Percentiles rank a stretch among this genome's conserved stretches.
phyloP scores from a whole-genome alignment of 257 asterid genomes.

The Solanum lycopersicoides region DNA sequence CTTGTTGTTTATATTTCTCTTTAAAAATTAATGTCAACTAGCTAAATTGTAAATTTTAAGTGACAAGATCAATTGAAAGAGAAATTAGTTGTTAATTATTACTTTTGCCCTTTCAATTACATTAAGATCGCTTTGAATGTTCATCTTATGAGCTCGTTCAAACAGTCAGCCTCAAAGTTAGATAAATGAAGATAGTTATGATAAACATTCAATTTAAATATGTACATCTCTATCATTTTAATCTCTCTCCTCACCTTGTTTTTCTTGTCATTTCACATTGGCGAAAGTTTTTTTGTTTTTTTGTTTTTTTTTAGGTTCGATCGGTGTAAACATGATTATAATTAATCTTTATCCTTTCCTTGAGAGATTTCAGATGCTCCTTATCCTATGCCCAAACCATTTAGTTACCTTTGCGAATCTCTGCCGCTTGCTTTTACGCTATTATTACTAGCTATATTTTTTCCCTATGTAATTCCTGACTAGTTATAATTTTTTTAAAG shows the following conservation, averaged over 20 bases:
- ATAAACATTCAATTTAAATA: background rate
- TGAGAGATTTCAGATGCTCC: background rate
- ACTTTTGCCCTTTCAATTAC: background rate
- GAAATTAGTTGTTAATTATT: background rate
- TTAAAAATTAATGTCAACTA: background rate
- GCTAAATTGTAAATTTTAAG: background rate
- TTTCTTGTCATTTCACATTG: background rate
- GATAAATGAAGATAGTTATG: background rate
- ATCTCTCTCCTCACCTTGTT: background rate
- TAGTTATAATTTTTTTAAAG: no score
- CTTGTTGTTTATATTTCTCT: background rate
- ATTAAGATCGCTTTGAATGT: background rate
- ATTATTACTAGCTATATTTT: no score
- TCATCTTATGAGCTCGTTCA: background rate
- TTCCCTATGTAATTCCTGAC: no score
- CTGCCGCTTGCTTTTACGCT: no score
- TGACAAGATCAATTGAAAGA: background rate
- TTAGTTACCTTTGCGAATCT: background rate
- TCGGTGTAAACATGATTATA: no score
- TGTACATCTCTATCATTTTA: background rate
- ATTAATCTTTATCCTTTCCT: no score
- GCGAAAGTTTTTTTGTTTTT: no score
- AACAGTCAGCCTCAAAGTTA: accelerated
- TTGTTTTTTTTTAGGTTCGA: no score
- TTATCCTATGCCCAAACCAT: background rate